Percentiles rank a stretch among this genome's conserved stretches.
Evolutionary conservation across 345 rosid genomes (phyloP).

Genomic region (Heritiera littoralis): DNA sequence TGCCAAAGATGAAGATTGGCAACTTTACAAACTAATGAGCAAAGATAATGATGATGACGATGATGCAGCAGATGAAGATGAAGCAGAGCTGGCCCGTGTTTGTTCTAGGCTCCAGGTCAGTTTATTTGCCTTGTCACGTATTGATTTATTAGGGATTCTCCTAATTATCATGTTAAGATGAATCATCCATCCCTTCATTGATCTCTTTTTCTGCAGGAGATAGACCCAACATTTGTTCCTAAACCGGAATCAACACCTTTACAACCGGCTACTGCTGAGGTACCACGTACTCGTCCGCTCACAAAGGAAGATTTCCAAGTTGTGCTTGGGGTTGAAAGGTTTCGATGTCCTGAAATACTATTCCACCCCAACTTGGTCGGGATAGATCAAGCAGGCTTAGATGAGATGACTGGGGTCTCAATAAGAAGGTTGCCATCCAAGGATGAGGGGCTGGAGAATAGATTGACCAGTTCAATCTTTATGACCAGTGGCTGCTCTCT

Average conservation of each 20-base stretch:
- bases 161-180: background rate
- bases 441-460: conserved; percentile 51
- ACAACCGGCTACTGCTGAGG: conserved; percentile 56
- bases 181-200: background rate
- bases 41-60: conserved; percentile 84
- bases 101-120: conserved; percentile 74
- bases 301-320: conserved; percentile 93
- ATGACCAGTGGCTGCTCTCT: conserved; percentile 82
- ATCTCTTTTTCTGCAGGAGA: conserved; percentile 46
- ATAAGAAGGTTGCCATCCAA: conserved; percentile 57
- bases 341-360: conserved; percentile 82
- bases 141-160: background rate
- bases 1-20: conserved; percentile 96
- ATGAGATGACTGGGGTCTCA: conserved; percentile 83
- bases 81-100: conserved; percentile 68
- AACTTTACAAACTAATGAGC: conserved; percentile 91
- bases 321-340: conserved; percentile 77
- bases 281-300: conserved; percentile 55
- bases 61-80: conserved; percentile 66
- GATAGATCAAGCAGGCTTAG: conserved; percentile 83
- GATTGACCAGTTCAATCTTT: conserved; percentile 69
- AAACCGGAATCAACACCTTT: conserved; percentile 50
- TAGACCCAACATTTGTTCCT: conserved; percentile 77
- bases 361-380: conserved; percentile 80
- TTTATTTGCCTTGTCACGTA: background rate